A percentile compares a stretch with the other conserved stretches of the same genome.
These are phyloP conservation scores for Chrysosporium queenslandicum DNA, from an alignment of 2,329 filamentous ascomycete species.

Conservation along the genomic window DNA sequence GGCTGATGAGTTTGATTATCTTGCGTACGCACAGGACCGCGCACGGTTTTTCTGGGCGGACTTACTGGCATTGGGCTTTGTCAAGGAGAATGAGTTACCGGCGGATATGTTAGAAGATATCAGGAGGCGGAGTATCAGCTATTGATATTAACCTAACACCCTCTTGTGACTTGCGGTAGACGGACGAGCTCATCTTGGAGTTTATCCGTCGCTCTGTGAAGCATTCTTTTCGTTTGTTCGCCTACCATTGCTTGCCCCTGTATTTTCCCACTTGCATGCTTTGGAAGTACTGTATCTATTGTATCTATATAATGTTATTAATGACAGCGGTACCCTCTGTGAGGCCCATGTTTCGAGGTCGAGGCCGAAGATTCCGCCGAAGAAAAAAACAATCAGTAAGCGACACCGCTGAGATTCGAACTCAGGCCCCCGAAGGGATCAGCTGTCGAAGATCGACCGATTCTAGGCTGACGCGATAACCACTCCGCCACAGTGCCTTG, in stretches of 20 bases:
- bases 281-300: too few species aligned
- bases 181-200: too few species aligned
- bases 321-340: too few species aligned
- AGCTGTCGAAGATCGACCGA: constrained; percentile 1
- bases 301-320: too few species aligned
- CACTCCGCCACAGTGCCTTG: constrained; percentile 11
- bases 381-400: constrained; percentile 1
- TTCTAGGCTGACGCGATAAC: constrained; percentile 13
- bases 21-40: constrained; percentile 80
- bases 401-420: constrained; percentile 12
- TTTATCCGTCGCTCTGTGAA: too few species aligned
- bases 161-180: too few species aligned
- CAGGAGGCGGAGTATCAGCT: constrained; percentile 54
- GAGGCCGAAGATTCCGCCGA: neutral
- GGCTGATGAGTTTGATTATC: constrained; percentile 80
- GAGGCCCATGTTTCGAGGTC: too few species aligned
- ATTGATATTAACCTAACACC: constrained; percentile 22
- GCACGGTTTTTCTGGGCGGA: constrained; percentile 95
- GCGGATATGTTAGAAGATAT: constrained; percentile 52
- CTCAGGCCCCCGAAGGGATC: constrained; percentile 13
- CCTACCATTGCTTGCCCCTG: too few species aligned
- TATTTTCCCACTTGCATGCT: too few species aligned
- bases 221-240: too few species aligned
- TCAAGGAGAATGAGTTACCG: constrained; percentile 66
- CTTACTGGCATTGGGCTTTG: constrained; percentile 63